Evolutionary conservation across 345 rosid genomes (phyloP).

Genomic region (Hibiscus tridactylites): DNA sequence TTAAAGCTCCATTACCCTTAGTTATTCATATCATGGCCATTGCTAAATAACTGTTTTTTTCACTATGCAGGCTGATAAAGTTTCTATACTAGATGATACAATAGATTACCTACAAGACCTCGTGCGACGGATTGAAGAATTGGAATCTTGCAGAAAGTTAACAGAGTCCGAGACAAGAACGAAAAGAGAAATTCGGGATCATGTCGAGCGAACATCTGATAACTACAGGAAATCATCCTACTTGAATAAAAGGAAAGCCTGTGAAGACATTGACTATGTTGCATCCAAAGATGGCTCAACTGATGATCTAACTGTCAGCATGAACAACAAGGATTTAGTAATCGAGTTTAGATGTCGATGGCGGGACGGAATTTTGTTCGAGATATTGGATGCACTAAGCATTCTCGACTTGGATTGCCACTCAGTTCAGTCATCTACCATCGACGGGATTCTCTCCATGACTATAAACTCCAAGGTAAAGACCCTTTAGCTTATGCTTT

Average conservation of each 20-base stretch:
- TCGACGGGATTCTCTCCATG: slow-evolving; percentile 53
- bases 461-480: slow-evolving; percentile 65
- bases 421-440: slow-evolving; percentile 63
- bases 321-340: slow-evolving; percentile 41
- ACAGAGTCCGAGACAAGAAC: slow-evolving; percentile 30
- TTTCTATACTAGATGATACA: slow-evolving; percentile 72
- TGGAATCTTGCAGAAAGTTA: slow-evolving; percentile 39
- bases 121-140: slow-evolving; percentile 51
- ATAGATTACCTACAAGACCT: slow-evolving; percentile 68
- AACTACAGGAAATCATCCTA: slow-evolving; percentile 31
- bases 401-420: slow-evolving; percentile 63
- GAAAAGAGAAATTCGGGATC: slow-evolving; percentile 38
- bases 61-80: slow-evolving; percentile 56
- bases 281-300: slow-evolving; percentile 26
- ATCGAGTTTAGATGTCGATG: slow-evolving; percentile 65
- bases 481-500: not conserved
- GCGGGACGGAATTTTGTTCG: slow-evolving; percentile 77
- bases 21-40: not conserved
- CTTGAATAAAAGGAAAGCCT: slow-evolving; percentile 53
- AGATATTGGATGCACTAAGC: slow-evolving; percentile 64
- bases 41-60: slow-evolving; percentile 1
- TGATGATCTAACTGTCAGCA: slow-evolving; percentile 32
- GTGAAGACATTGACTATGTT: slow-evolving; percentile 32
- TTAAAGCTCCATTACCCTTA: not conserved
- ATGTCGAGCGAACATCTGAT: slow-evolving; percentile 51